Evolutionary conservation across 805 yeast genomes (phyloP).

Genomic region (Metahyphopichia silvanorum): DNA sequence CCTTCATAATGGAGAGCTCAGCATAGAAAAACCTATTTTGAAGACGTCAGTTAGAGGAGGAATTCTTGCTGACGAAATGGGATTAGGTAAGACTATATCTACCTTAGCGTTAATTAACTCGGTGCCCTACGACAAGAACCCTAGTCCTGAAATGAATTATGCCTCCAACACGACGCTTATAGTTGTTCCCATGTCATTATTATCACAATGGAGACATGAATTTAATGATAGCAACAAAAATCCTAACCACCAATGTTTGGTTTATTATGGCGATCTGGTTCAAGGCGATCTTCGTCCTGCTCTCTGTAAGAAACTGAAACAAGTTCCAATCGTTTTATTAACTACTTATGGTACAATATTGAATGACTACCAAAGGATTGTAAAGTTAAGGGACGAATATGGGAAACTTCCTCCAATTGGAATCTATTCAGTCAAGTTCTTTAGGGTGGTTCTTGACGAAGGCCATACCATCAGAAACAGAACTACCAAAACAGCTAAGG

Average conservation of each 20-base stretch:
- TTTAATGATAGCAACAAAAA: constrained; percentile 56
- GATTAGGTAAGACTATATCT: constrained; percentile 89
- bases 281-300: constrained; percentile 46
- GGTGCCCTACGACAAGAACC: constrained; percentile 48
- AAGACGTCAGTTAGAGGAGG: constrained; percentile 71
- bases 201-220: constrained; percentile 91
- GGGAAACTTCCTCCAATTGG: constrained; percentile 44
- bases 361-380: constrained; percentile 61
- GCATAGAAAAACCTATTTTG: constrained; percentile 63
- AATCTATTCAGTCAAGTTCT: constrained; percentile 67
- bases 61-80: constrained; percentile 95
- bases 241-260: constrained; percentile 42
- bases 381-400: constrained; percentile 23
- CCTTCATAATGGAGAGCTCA: constrained; percentile 74
- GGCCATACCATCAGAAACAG: constrained; percentile 87
- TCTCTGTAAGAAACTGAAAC: constrained; percentile 33
- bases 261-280: constrained; percentile 73
- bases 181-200: constrained; percentile 84
- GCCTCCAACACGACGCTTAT: constrained; percentile 74
- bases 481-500: constrained; percentile 72
- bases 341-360: constrained; percentile 89
- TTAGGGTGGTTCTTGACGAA: constrained; percentile 80
- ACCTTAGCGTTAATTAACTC: constrained; percentile 70
- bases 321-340: constrained; percentile 66
- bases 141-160: constrained; percentile 32